Evolutionary conservation across 2,329 filamentous ascomycete genomes (phyloP).

Genomic region (Aspergillus tamarii): DNA sequence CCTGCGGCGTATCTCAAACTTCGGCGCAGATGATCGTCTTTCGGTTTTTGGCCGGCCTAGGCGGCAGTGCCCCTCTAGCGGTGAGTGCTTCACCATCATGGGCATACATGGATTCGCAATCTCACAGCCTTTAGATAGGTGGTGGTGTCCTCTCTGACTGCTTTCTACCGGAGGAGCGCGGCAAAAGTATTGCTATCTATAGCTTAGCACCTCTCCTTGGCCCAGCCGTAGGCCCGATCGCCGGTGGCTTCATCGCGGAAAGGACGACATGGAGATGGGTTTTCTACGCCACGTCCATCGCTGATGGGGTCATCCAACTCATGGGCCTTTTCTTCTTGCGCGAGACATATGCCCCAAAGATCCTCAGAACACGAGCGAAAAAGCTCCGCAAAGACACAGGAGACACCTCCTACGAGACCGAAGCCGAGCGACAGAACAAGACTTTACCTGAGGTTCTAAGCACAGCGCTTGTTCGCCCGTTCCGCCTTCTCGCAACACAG

Average conservation of each 20-base stretch:
- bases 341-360: slow-evolving; percentile 68
- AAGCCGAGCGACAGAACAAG: slow-evolving; percentile 42
- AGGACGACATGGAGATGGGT: slow-evolving; percentile 72
- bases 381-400: slow-evolving; percentile 48
- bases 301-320: slow-evolving; percentile 63
- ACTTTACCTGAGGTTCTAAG: slow-evolving; percentile 36
- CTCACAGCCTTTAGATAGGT: slow-evolving; percentile 40
- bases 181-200: slow-evolving; percentile 65
- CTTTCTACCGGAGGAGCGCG: slow-evolving; percentile 64
- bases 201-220: slow-evolving; percentile 66
- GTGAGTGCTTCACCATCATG: slow-evolving; percentile 33
- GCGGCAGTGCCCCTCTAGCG: slow-evolving; percentile 60
- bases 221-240: slow-evolving; percentile 67
- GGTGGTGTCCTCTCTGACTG: slow-evolving; percentile 59
- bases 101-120: slow-evolving; percentile 1
- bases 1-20: slow-evolving; percentile 59
- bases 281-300: slow-evolving; percentile 69
- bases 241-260: slow-evolving; percentile 66
- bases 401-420: slow-evolving; percentile 42
- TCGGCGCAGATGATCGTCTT: slow-evolving; percentile 60
- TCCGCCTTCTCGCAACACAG: slow-evolving; percentile 60
- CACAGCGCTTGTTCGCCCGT: slow-evolving; percentile 56
- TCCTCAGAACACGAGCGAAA: slow-evolving; percentile 62
- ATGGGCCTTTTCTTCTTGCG: slow-evolving; percentile 64
- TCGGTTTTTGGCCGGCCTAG: slow-evolving; percentile 61